phyloP scores from a whole-genome alignment of 345 rosid species.

The Eucalyptus marginata region DNA sequence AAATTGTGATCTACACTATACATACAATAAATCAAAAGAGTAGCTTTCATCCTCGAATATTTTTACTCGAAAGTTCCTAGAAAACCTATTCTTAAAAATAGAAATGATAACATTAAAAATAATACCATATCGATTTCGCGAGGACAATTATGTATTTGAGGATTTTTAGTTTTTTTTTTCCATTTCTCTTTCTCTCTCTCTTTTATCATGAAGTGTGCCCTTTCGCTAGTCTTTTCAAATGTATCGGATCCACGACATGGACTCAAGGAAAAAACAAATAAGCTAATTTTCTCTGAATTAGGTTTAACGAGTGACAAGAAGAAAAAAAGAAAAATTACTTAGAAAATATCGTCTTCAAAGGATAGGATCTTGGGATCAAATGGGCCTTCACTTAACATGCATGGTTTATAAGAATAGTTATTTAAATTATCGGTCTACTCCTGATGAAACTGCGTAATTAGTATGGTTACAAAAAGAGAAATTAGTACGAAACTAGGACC shows the following conservation, averaged over 20 bases:
- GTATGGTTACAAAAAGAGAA: neutral
- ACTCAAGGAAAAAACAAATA: too few relatives aligned
- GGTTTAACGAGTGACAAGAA: neutral
- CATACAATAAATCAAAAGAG: neutral
- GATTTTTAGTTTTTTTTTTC: neutral
- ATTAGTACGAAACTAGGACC: neutral
- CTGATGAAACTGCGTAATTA: neutral
- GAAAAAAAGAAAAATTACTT: neutral
- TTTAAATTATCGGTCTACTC: neutral
- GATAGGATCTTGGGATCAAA: neutral
- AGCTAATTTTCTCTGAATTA: neutral
- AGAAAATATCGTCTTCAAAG: neutral
- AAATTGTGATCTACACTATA: too few relatives aligned
- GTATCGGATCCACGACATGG: too few relatives aligned
- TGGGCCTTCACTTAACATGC: neutral
- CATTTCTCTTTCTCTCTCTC: fast-evolving
- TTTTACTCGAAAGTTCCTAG: neutral
- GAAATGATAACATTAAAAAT: neutral
- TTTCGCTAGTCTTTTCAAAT: neutral
- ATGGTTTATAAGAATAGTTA: neutral
- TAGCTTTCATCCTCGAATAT: neutral
- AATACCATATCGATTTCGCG: neutral
- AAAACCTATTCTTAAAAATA: neutral
- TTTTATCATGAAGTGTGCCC: neutral
- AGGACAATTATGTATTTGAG: neutral